Conservation (phyloP, 371 early-diverging fungal species). For the Thermomucor indicae-seudaticae region DNA sequence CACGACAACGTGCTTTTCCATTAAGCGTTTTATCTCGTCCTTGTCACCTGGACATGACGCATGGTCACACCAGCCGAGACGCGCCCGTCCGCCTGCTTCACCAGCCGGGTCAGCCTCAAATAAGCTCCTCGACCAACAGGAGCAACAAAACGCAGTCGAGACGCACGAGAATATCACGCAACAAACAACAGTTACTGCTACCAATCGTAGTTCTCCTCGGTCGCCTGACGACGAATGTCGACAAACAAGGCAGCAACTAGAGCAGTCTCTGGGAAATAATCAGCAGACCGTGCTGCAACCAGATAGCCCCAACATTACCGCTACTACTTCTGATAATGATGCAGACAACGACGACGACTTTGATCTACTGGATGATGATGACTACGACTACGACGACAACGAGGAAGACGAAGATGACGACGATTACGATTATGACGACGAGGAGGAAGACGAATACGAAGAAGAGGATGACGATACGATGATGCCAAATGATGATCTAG, state of each 20-base stretch:
- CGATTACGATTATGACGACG: constrained; percentile 8
- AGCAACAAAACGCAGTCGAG: constrained; percentile 1
- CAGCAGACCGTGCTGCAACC: constrained; percentile 4
- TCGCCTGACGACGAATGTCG: constrained; percentile 6
- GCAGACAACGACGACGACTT: neutral
- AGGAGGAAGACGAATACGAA: constrained; percentile 8
- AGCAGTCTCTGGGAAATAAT: constrained; percentile 2
- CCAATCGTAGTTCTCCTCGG: constrained; percentile 1
- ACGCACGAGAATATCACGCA: neutral
- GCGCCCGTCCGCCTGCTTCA: neutral
- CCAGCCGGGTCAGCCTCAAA: too few relatives aligned
- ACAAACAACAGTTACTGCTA: constrained; percentile 1
- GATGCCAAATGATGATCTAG: constrained; percentile 4
- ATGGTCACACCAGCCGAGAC: constrained; percentile 16
- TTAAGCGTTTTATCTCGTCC: constrained; percentile 14
- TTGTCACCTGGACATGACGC: constrained; percentile 20
- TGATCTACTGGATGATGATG: neutral
- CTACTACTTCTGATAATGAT: too few relatives aligned
- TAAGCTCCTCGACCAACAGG: constrained; percentile 4
- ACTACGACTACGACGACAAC: neutral
- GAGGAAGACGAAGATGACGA: constrained; percentile 10
- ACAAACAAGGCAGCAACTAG: constrained; percentile 3
- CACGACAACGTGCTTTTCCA: constrained; percentile 4
- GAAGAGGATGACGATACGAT: constrained; percentile 17
- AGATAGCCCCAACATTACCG: neutral